Base-by-base conservation (phyloP, 305 asterid species). In the Euphrasia arctica region DNA sequence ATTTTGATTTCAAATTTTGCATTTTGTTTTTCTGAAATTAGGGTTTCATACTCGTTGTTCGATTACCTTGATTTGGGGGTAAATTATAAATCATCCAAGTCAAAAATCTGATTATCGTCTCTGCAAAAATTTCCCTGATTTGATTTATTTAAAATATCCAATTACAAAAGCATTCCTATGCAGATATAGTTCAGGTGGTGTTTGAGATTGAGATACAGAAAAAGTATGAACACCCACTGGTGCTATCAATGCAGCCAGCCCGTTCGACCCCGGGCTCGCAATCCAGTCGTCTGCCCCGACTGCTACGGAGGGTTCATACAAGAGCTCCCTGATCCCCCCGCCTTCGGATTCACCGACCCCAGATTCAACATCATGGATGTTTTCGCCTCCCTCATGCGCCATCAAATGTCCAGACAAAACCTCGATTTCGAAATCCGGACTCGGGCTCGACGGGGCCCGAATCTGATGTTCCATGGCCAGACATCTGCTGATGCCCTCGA, bases 181-280 rank as follows among this genome's bases (percentile, higher is more conserved):
- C 76, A 79, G 83, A 66, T 18, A 49, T 27, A 15, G 58, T 47
- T 55, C 72, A 68, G 77, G 62, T 65, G 52, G 59, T 65, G 52
- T 66, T 54, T 60, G 63, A 67, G 55, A 64, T 65, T 64, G 55
- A 60, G 72, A 74, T 60, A 13, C 36, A 64, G 41, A 61, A 32
- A 61, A 69, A 75, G 52, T 66, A 91, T 92, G 97, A 77, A 80
- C 64, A 89, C 91, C 59, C 97, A 92, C 62, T 92, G 96, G 97
- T 87, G 98, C 83, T 74, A 89, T 79, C 95, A 88, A 69, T 92
- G 98, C 82, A 70, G 48, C 66, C 84, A 73, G 59, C 85, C 95
- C 43, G 75, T 92, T 71, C 82, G 79, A 42, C 83, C 86, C 62
- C 79, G 49, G 14, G 79, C 80, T 42, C 74, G 64, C 66, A 54